Evolutionary conservation across 352 stramenopile genomes (phyloP).

Genomic region (Globisporangium spiculum): DNA sequence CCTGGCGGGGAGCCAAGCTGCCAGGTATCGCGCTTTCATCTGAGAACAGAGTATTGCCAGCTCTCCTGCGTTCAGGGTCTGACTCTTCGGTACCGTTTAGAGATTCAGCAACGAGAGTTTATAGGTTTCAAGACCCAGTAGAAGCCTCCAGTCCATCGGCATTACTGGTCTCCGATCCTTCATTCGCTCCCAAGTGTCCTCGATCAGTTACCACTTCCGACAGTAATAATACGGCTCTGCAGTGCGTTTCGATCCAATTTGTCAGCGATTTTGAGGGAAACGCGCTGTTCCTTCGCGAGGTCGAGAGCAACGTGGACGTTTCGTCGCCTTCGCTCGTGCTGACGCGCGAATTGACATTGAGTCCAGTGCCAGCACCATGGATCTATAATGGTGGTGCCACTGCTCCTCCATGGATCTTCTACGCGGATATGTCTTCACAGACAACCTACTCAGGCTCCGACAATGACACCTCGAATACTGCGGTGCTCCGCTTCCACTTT

Average conservation of each 20-base stretch:
- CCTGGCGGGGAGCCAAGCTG: neutral
- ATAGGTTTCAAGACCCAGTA: slow-evolving; percentile 5
- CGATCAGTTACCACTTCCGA: neutral
- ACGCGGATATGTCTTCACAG: neutral
- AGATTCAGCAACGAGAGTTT: neutral
- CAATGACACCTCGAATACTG: neutral
- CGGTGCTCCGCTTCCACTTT: slow-evolving; percentile 10
- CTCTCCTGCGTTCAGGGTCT: neutral
- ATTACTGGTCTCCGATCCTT: neutral
- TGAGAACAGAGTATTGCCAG: neutral
- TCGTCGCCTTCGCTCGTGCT: slow-evolving; percentile 6
- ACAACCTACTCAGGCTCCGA: neutral
- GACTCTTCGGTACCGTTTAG: neutral
- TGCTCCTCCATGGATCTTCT: slow-evolving; percentile 3
- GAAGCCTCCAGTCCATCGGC: neutral
- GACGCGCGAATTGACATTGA: neutral
- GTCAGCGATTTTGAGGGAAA: slow-evolving; percentile 1
- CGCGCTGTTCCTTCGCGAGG: slow-evolving; percentile 9
- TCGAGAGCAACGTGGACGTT: slow-evolving; percentile 4
- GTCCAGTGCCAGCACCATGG: slow-evolving; percentile 2
- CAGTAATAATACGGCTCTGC: neutral
- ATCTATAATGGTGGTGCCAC: neutral
- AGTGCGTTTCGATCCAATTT: slow-evolving; percentile 7
- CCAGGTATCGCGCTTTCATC: slow-evolving; percentile 11
- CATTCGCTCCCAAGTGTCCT: neutral